Base-by-base conservation (phyloP, 805 yeast species). In the Monosporozyma siamensis region DNA sequence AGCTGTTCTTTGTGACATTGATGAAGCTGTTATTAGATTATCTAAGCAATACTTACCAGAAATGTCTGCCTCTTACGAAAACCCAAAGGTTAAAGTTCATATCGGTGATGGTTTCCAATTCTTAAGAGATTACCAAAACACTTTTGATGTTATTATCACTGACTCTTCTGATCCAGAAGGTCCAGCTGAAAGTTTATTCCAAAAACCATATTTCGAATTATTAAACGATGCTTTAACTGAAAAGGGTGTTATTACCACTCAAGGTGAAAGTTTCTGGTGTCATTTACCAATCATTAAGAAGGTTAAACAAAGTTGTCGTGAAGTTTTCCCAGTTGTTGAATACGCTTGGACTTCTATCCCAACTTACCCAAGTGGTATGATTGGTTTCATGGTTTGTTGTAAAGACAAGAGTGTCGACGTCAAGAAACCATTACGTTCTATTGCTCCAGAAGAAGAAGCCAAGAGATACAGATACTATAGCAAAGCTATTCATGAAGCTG, bases 81-180 rank as follows among this genome's bases (percentile, higher is more conserved):
- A 90, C 68, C 95, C 95, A 58, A 84, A 92, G 68, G 92, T 84
- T 55, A 81, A 75, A 64, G 87, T 88, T 43, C 87, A 82, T 66
- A 82, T 90, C 58, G 95, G 95, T 51, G 98, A 90, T 63, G 98
- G 98, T n/a, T 90, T 90, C 75, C 88, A 90, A 71, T 90, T 85
- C 68, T 75, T 90, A 63, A 80, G 81, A 47, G 84, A 83, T 56
- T 77, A 82, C 71, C 78, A 80, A 64, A 82, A 85, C 70, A 76
- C 85, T 44, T 90, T 85, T 56, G 98, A 90, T 62, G 97, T 89
- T 38, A 90, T 90, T 65, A 83, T 90, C 65, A 90, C 97, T 40
- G 98, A 90, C 64, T 88, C 97, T 24, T 86, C 96, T 26, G 97
- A 90, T 66, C 97, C 97, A 39, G 97, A 90, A 66, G 98, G 97